Base-by-base conservation (phyloP, 2,329 filamentous ascomycete species). In the Amauroascus niger region DNA sequence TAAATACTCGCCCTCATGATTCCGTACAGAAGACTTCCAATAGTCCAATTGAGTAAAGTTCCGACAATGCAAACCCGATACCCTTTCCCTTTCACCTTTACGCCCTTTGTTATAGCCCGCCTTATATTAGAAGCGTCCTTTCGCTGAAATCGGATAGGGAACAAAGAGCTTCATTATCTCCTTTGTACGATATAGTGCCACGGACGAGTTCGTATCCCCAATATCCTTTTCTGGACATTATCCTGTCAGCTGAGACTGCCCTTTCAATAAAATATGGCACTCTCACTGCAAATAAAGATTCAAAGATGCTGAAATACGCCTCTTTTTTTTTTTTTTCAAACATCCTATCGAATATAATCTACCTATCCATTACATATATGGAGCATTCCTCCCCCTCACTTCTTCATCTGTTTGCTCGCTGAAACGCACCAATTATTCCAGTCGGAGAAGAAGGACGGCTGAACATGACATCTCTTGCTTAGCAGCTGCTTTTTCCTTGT, bases 341-440 rank as follows among this genome's bases (percentile, higher is more conserved):
- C 18, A 6, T 8, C 20, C 16, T 40, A 24, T 24, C 8, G 40
- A 43, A 37, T 13, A 46, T 8, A 3, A n/a, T 28, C 35, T 30
- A 35, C 28, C 47, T 13, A 51, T 20, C 28, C 1, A 32, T 9
- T 33, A 40, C 18, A 37, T 16, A 24, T 2, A 11, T 18, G 24
- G 22, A n/a, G 4, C 14, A 5, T n/a, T 18, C 4, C 18, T 39
- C 14, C 40, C 37, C 1, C 32, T 48, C 30, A 70, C 45, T 61
- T 63, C 61, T 71, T 71, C 59, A 71, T 60, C 61, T 67, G 66
- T 63, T 70, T 70, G 20, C 70, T 69, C n/a, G 68, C 67, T 20
- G 69, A 68, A 45, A 71, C 68, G 63, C 78, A 82, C 86, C 86
- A 89, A 63, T 87, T 87, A 59, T 82, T 76, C 83, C 84, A 88